Base-by-base conservation (phyloP, 768 basidiomycete species). In the Rhizopogon vesiculosus region DNA sequence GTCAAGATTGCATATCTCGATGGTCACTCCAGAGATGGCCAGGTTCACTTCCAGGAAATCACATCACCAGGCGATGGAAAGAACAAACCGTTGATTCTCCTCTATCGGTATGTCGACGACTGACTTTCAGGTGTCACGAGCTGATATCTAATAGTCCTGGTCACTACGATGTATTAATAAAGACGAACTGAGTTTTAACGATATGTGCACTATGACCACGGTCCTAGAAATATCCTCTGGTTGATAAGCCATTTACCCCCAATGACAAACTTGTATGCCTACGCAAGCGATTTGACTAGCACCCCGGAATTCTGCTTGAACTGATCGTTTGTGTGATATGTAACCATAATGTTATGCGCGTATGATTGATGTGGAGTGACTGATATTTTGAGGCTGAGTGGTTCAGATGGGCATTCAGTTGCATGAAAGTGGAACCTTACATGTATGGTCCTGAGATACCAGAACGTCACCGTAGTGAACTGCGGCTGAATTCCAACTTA, bases 1-100 rank as follows among this genome's bases (percentile, higher is more conserved):
- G 71, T 94, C 50, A 77, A 81, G 53, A 78, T 94, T 39, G 90
- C 91, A 1, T 93, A 93, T 68, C 78, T 97, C 28, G 91, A 92
- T 69, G 86, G 90, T 2, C 80, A 76, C 15, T 72, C 75, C 42
- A 18, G 56, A 12, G 58, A 72, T 7, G 83, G 78, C 25, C 67
- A 72, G 19, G 86, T 91, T 45, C 81, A 84, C 62, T 89, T 91
- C 69, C 80, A 87, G 46, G 73, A 82, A 55, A 84, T 93, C 57
- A 75, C 71, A 8, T 38, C 28, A 31, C 25, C 43, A 15, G 16
- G 9, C 2, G 73, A 79, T 8, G 63, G 70, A 18, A 70, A 73
- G 13, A 69, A 72, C 22, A 63, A 75, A n/a, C 85, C 89, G 3
- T 72, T 93, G 9, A 78, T 79, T 46, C 68, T 94, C 56, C 72